Conservation (phyloP, 305 asterid species). For the Lippia alba region DNA sequence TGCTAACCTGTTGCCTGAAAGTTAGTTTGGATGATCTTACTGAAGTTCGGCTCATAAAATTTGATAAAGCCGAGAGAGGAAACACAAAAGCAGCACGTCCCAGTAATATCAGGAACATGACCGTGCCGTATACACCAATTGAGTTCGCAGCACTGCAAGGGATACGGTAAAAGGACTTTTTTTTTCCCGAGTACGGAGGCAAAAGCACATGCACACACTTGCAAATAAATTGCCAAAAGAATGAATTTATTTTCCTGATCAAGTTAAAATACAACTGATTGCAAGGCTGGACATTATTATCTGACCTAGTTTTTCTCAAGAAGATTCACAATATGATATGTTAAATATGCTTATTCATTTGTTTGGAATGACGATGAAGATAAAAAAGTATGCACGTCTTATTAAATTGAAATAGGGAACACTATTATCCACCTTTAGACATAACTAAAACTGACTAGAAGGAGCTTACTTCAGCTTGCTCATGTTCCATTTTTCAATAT, state of each 20-base stretch:
- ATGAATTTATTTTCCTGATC: background rate
- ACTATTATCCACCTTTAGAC: too few relatives aligned
- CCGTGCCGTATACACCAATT: constrained; percentile 56
- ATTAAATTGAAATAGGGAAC: too few relatives aligned
- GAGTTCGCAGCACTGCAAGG: constrained; percentile 57
- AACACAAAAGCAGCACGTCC: constrained; percentile 98
- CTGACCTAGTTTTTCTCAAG: background rate
- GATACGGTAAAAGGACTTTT: constrained; percentile 12
- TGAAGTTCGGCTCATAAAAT: constrained; percentile 63
- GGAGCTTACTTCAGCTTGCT: constrained; percentile 62
- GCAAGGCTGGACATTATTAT: background rate
- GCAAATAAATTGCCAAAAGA: background rate
- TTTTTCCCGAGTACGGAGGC: background rate
- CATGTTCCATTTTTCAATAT: constrained; percentile 84
- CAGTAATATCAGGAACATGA: constrained; percentile 63
- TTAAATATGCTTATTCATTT: background rate
- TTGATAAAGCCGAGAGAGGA: constrained; percentile 81
- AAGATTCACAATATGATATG: background rate
- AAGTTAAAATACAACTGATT: background rate
- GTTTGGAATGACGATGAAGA: background rate
- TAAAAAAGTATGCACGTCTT: too few relatives aligned
- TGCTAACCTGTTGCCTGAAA: constrained; percentile 73
- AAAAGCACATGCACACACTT: background rate
- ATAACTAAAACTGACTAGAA: too few relatives aligned
- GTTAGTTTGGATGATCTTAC: constrained; percentile 56